phyloP scores from a whole-genome alignment of 2,329 filamentous ascomycete species.

The Hymenoscyphus scutula region DNA sequence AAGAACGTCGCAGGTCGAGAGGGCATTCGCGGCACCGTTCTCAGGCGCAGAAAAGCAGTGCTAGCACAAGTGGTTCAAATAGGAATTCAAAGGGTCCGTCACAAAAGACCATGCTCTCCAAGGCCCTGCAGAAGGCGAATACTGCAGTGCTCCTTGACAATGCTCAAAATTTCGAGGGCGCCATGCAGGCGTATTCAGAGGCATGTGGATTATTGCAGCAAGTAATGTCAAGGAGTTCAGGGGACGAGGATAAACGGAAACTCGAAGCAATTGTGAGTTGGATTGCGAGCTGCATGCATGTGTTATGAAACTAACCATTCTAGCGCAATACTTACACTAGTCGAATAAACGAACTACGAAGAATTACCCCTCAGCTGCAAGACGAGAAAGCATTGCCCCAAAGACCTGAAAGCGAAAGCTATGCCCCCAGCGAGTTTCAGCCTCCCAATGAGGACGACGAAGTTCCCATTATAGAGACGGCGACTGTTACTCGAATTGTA shows the following conservation, averaged over 20 bases:
- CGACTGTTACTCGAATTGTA: slow-evolving; percentile 51
- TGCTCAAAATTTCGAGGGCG: slow-evolving; percentile 89
- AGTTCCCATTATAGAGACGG: slow-evolving; percentile 48
- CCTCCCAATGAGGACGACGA: slow-evolving; percentile 44
- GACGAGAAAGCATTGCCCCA: slow-evolving; percentile 74
- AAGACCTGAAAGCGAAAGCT: slow-evolving; percentile 62
- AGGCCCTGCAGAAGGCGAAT: slow-evolving; percentile 91
- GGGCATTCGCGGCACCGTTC: slow-evolving; percentile 48
- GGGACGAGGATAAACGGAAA: slow-evolving; percentile 84
- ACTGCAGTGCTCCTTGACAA: slow-evolving; percentile 94
- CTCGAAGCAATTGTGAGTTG: slow-evolving; percentile 84
- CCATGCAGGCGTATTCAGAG: slow-evolving; percentile 85
- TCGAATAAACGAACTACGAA: slow-evolving; percentile 81
- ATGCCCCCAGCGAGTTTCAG: slow-evolving; percentile 39
- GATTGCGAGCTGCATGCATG: neutral
- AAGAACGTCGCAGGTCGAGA: slow-evolving; percentile 21
- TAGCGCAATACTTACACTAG: slow-evolving; percentile 87
- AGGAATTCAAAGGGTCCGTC: slow-evolving; percentile 52
- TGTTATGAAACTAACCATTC: slow-evolving; percentile 21
- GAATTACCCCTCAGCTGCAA: slow-evolving; percentile 58
- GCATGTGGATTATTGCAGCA: slow-evolving; percentile 85
- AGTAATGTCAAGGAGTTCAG: slow-evolving; percentile 80
- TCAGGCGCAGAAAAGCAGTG: slow-evolving; percentile 44
- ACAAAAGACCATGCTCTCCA: slow-evolving; percentile 96
- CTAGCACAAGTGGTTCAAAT: slow-evolving; percentile 40